phyloP scores from a whole-genome alignment of 2,329 filamentous ascomycete species.

The Aureobasidium sp. region DNA sequence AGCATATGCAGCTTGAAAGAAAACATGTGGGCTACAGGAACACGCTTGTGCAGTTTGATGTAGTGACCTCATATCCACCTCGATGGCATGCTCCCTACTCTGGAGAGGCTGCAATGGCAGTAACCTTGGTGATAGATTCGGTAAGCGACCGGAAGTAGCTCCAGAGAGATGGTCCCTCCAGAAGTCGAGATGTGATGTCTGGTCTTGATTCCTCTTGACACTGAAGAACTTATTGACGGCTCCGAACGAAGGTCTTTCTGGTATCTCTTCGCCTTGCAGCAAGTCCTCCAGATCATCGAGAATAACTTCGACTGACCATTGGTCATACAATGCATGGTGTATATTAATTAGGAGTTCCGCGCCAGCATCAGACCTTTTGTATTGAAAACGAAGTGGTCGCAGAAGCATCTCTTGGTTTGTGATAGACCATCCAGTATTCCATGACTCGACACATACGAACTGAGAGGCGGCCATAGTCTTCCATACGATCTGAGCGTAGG shows the following conservation, averaged over 20 bases:
- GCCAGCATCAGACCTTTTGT: constrained; percentile 29
- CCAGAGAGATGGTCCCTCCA: constrained; percentile 61
- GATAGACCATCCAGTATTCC: constrained; percentile 20
- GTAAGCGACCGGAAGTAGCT: constrained; percentile 47
- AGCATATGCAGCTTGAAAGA: constrained; percentile 66
- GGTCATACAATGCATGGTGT: constrained; percentile 83
- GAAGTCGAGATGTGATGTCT: constrained; percentile 46
- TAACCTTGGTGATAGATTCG: constrained; percentile 46
- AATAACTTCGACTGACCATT: constrained; percentile 76
- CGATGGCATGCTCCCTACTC: not conserved
- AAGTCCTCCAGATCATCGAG: constrained; percentile 57
- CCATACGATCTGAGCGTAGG: constrained; percentile 59
- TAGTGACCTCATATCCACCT: not conserved
- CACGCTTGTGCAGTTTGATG: constrained; percentile 19
- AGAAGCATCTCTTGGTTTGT: constrained; percentile 35
- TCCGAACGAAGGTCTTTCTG: constrained; percentile 50
- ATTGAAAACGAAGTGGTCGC: constrained; percentile 55
- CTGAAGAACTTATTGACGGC: constrained; percentile 35
- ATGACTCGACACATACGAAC: constrained; percentile 22
- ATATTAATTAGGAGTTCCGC: constrained; percentile 47
- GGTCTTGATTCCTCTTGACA: constrained; percentile 17
- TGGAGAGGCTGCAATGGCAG: constrained; percentile 9
- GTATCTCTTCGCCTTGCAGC: constrained; percentile 30
- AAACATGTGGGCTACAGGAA: constrained; percentile 55
- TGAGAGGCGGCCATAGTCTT: constrained; percentile 32